These are phyloP conservation scores for Massariosphaeria phaeospora DNA, from an alignment of 495 filamentous ascomycete species.

Conservation along the genomic window DNA sequence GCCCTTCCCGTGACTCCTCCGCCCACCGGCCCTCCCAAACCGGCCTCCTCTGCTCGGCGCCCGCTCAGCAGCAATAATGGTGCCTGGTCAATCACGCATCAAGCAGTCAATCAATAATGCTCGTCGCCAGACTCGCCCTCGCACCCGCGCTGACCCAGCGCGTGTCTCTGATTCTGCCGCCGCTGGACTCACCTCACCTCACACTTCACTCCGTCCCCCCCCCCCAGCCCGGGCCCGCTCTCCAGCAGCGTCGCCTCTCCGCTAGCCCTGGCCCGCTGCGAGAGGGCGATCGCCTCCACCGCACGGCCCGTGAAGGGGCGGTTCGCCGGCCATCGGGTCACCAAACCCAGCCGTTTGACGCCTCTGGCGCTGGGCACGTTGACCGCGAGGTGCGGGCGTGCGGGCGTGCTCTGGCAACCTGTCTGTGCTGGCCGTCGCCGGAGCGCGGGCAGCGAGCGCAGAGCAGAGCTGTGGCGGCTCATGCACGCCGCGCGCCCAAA, in stretches of 20 bases:
- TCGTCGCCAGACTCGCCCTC: no score
- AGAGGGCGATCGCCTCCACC: constrained; percentile 10
- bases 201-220: background rate
- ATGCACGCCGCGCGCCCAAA: constrained; percentile 29
- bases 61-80: no score
- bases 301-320: constrained; percentile 15
- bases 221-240: background rate
- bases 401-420: background rate
- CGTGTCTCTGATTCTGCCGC: background rate
- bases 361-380: constrained; percentile 4
- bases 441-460: no score
- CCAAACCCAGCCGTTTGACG: constrained; percentile 28
- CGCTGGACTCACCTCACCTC: background rate
- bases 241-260: background rate
- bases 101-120: no score
- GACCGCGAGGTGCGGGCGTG: background rate
- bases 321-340: constrained; percentile 22
- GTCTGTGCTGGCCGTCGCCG: no score
- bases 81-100: no score
- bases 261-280: background rate
- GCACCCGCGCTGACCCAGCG: no score
- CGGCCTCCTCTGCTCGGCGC: no score
- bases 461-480: constrained; percentile 28
- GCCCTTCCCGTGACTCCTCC: no score
- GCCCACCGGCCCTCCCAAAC: no score